Evolutionary conservation across 2,329 filamentous ascomycete genomes (phyloP), one percentile per base, ranked within the genome.

Genomic region (Trichocomaceae sp.): DNA sequence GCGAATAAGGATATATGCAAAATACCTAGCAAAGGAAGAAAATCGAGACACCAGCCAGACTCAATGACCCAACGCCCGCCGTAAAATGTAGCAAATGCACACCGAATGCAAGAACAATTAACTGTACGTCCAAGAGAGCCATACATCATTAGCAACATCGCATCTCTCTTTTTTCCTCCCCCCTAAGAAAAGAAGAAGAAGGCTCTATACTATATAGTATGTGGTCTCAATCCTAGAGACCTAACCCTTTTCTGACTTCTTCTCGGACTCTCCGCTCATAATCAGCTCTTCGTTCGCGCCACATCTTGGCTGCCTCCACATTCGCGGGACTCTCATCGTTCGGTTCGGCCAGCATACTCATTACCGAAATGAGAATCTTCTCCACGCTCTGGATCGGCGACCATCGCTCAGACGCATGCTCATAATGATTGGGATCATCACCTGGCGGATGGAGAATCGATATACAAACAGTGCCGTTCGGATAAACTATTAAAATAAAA

Each of bases 401-500:
- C 92, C 92, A 97, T 60, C 92, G 85, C 77, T 97, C 93, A 1
- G 87, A 90, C 7, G 93, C 92, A 64, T 92, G 88, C 74, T 97
- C 92, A 80, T 97, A 97, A 77, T 96, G 91, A 76, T 96, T 96
- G 53, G 93, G 93, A 73, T 97, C 92, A 75, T 97, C 92, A 65
- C 93, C 92, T 2, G 92, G 92, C 2, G 92, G 87, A 73, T 97
- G 92, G 2, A 97, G 84, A 75, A 97, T 97, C n/a, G 89, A 95
- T 67, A 97, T 97, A 77, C 92, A 97, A 64, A 97, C 93, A 17
- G 92, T 82, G 60, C 92, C 92, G 69, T 87, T 92, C 15, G 87
- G 82, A 70, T 97, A 97, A 51, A 97, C 91, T 96, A 61, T 41
- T 33, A 5, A 19, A 20, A 47, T 20, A 31, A 33, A 13, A 45